phyloP scores from a whole-genome alignment of 805 yeast genomes.

The Alloascoidea hylecoeti region DNA sequence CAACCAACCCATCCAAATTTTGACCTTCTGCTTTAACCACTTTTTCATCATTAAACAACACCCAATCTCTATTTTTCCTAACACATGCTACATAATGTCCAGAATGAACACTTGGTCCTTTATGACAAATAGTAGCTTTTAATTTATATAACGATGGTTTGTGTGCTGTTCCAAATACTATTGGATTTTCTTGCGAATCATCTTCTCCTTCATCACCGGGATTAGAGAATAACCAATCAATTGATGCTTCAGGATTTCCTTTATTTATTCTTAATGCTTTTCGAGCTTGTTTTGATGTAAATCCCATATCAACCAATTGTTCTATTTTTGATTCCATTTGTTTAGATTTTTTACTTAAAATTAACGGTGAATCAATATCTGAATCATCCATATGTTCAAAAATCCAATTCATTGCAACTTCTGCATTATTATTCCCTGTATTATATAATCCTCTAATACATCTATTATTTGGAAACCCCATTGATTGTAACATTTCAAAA shows the following conservation, averaged over 20 bases:
- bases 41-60: conserved; percentile 79
- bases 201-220: conserved; percentile 60
- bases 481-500: conserved; percentile 40
- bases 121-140: conserved; percentile 68
- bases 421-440: conserved; percentile 53
- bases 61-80: conserved; percentile 42
- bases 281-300: conserved; percentile 43
- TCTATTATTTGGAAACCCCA: conserved; percentile 80
- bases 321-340: conserved; percentile 24
- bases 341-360: conserved; percentile 2
- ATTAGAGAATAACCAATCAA: conserved; percentile 81
- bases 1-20: conserved; percentile 27
- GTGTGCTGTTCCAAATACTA: conserved; percentile 11
- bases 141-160: conserved; percentile 26
- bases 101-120: conserved; percentile 79
- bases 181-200: conserved; percentile 7
- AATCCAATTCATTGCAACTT: conserved; percentile 82
- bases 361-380: conserved; percentile 49
- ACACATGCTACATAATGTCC: conserved; percentile 86
- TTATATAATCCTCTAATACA: conserved; percentile 51
- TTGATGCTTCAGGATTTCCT: conserved; percentile 59
- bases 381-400: conserved; percentile 81
- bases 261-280: conserved; percentile 54
- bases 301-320: conserved; percentile 64
- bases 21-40: conserved; percentile 36